These are phyloP conservation scores for Amaranthus cruentus DNA, from an alignment of 148 eudicot genomes.

Conservation along the genomic window DNA sequence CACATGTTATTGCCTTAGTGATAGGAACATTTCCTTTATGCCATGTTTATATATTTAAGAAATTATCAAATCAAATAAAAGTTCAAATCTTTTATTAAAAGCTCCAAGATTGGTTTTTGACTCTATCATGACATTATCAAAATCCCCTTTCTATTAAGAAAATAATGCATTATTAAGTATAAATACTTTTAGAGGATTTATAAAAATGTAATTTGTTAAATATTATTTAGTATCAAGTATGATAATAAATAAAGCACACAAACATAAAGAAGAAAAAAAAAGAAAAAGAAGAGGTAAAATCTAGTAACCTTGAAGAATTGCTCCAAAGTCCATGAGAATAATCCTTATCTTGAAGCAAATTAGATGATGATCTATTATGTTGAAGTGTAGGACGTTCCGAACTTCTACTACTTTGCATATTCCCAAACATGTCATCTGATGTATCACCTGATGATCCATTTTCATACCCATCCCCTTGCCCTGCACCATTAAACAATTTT, in stretches of 20 bases:
- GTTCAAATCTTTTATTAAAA: too few species aligned
- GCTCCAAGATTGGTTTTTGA: too few species aligned
- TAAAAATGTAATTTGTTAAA: too few species aligned
- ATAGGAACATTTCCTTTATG: too few species aligned
- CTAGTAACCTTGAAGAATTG: constrained; percentile 72
- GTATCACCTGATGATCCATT: constrained; percentile 87
- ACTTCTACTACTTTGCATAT: constrained; percentile 44
- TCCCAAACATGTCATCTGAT: constrained; percentile 68
- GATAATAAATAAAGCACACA: background rate
- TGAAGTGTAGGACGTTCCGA: constrained; percentile 41
- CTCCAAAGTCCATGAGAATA: constrained; percentile 75
- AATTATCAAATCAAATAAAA: too few species aligned
- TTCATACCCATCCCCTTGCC: constrained; percentile 62
- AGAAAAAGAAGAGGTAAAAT: background rate
- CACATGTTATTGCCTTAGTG: too few species aligned
- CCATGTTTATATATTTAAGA: too few species aligned
- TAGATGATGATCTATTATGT: constrained; percentile 32
- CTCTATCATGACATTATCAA: too few species aligned
- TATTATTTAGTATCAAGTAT: too few species aligned
- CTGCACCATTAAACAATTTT: constrained; percentile 13
- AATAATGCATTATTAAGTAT: too few species aligned
- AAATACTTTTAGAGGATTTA: too few species aligned
- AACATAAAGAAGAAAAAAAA: background rate
- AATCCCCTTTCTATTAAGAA: too few species aligned
- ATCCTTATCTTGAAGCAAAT: constrained; percentile 40